These are phyloP conservation scores for Sclerotinia borealis DNA, from an alignment of 2,329 filamentous ascomycete genomes.

Conservation along the genomic window DNA sequence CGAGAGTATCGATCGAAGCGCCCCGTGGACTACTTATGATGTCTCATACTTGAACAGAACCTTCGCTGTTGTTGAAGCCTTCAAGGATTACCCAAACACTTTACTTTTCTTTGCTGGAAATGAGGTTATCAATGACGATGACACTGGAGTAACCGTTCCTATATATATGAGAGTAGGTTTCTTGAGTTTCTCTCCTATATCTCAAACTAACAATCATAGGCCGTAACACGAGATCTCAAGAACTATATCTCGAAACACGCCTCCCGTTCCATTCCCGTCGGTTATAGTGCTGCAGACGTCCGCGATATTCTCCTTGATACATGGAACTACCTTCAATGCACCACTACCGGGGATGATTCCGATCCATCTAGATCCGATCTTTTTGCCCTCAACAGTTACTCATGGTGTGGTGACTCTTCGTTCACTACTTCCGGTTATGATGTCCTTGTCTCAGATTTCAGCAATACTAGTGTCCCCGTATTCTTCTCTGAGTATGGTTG, in stretches of 20 bases:
- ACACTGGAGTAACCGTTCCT: constrained; percentile 53
- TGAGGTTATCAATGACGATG: constrained; percentile 65
- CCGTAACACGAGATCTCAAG: constrained; percentile 73
- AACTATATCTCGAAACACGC: constrained; percentile 70
- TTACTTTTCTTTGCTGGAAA: constrained; percentile 74
- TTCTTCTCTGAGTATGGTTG: constrained; percentile 83
- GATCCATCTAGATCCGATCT: constrained; percentile 64
- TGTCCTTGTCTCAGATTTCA: constrained; percentile 58
- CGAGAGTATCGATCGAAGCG: constrained; percentile 48
- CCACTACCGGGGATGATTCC: constrained; percentile 44
- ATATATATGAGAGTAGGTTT: constrained; percentile 54
- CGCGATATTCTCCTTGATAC: constrained; percentile 66
- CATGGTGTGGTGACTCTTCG: constrained; percentile 62
- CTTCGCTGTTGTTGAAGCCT: constrained; percentile 61
- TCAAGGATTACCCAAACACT: constrained; percentile 61
- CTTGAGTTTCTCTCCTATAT: background rate
- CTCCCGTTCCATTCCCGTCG: constrained; percentile 65
- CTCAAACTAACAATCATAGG: constrained; percentile 39
- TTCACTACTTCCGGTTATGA: constrained; percentile 59
- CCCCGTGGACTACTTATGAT: constrained; percentile 56
- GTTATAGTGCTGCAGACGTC: constrained; percentile 77
- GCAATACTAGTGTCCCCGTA: constrained; percentile 60
- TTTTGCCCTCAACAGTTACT: constrained; percentile 74
- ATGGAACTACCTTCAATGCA: constrained; percentile 69
- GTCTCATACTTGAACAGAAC: constrained; percentile 57